phyloP scores from a whole-genome alignment of 768 basidiomycete species.

The Rhodotorula sphaerocarpa region DNA sequence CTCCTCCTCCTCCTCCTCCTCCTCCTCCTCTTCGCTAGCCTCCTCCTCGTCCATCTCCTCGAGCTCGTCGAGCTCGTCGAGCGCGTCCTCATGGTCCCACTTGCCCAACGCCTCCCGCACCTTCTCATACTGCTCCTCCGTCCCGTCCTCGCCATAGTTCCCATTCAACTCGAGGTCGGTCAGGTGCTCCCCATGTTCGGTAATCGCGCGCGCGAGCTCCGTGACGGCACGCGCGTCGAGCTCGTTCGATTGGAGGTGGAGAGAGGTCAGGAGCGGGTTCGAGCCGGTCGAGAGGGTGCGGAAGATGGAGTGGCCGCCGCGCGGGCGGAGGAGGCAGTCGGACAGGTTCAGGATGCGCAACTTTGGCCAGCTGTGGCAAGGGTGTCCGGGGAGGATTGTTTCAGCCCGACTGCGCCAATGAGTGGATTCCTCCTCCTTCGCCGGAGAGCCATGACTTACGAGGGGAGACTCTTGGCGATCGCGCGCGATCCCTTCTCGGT shows the following conservation, averaged over 20 bases:
- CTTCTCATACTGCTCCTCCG: slow-evolving; percentile 48
- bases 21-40: slow-evolving; percentile 54
- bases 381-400: no score
- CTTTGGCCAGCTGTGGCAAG: slow-evolving; percentile 51
- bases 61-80: slow-evolving; percentile 53
- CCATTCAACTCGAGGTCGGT: slow-evolving; percentile 75
- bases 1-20: slow-evolving; percentile 39
- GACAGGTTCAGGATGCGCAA: slow-evolving; percentile 78
- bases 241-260: slow-evolving; percentile 89
- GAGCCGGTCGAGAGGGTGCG: slow-evolving; percentile 59
- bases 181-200: slow-evolving; percentile 54
- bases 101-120: slow-evolving; percentile 46
- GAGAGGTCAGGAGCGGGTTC: slow-evolving; percentile 62
- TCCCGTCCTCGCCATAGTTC: slow-evolving; percentile 50
- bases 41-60: slow-evolving; percentile 54
- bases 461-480: slow-evolving; percentile 57
- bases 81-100: slow-evolving; percentile 63
- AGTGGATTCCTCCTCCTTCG: no score
- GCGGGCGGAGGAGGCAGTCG: slow-evolving; percentile 75
- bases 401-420: not conserved
- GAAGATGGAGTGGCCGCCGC: slow-evolving; percentile 65
- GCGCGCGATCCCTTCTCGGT: slow-evolving; percentile 58
- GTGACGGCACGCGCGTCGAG: slow-evolving; percentile 62
- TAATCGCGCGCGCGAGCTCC: slow-evolving; percentile 60
- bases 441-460: slow-evolving; percentile 29